Conservation (phyloP, 2,329 filamentous ascomycete species). For the Arthrobotrys sinensis region DNA sequence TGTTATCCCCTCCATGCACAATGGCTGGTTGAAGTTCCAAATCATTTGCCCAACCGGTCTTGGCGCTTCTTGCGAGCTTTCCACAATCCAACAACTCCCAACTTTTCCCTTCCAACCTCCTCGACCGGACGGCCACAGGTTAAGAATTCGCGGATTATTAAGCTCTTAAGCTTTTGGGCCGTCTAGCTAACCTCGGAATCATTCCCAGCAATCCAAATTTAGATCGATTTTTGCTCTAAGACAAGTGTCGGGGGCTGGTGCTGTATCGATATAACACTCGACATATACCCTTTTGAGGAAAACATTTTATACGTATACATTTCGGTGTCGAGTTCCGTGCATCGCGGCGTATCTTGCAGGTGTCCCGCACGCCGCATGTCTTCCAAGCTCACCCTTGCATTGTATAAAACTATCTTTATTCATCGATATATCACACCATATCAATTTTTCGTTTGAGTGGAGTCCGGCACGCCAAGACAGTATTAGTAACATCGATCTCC, state of each 20-base stretch:
- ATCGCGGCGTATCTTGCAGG: slow-evolving; percentile 9
- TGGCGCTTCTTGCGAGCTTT: slow-evolving; percentile 9
- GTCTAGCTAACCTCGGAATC: slow-evolving; percentile 7
- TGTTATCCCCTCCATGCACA: slow-evolving; percentile 40
- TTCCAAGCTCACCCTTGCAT: slow-evolving; percentile 3
- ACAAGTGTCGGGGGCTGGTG: neutral
- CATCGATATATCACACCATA: slow-evolving; percentile 15
- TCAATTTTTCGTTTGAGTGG: slow-evolving; percentile 1
- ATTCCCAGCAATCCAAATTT: slow-evolving; percentile 28
- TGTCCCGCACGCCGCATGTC: slow-evolving; percentile 5
- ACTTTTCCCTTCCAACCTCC: slow-evolving; percentile 10
- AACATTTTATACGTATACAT: slow-evolving; percentile 5
- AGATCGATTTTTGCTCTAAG: slow-evolving; percentile 20
- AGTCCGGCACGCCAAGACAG: slow-evolving; percentile 3
- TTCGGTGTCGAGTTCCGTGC: slow-evolving; percentile 5
- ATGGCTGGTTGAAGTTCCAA: slow-evolving; percentile 42
- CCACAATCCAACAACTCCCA: slow-evolving; percentile 35
- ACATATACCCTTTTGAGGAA: slow-evolving; percentile 12
- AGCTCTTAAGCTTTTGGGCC: slow-evolving; percentile 26
- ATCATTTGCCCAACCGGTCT: slow-evolving; percentile 26
- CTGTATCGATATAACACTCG: slow-evolving; percentile 1
- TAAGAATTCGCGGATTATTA: slow-evolving; percentile 23
- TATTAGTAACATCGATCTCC: neutral
- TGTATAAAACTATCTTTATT: neutral
- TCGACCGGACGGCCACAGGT: slow-evolving; percentile 1